phyloP scores from a whole-genome alignment of 169 alveolate species.

The Plasmodium chabaudi region DNA sequence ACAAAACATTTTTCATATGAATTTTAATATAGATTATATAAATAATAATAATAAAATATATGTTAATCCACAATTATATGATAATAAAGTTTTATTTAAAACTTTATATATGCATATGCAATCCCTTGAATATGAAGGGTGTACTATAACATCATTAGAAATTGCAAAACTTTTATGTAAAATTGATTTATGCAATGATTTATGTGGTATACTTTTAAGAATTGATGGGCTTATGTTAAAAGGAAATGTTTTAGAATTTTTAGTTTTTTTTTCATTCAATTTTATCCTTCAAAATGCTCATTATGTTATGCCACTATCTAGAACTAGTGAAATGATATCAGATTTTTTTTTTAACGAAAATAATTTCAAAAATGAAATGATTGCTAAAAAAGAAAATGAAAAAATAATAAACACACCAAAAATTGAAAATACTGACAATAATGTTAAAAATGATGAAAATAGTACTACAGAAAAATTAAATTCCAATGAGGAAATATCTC shows the following conservation, averaged over 20 bases:
- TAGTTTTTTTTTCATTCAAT: slow-evolving; percentile 44
- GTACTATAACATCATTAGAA: slow-evolving; percentile 45
- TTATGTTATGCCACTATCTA: slow-evolving; percentile 14
- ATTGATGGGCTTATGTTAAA: slow-evolving; percentile 36
- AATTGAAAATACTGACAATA: not conserved
- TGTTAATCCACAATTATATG: slow-evolving; percentile 38
- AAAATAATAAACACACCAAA: too few species aligned
- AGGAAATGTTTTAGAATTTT: slow-evolving; percentile 33
- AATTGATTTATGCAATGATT: slow-evolving; percentile 14
- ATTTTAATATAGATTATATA: slow-evolving; percentile 21
- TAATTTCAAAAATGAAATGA: not conserved
- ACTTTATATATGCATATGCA: slow-evolving; percentile 55
- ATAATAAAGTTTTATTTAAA: slow-evolving; percentile 37
- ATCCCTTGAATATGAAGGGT: slow-evolving; percentile 53
- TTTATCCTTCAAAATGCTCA: slow-evolving; percentile 48
- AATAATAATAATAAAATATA: slow-evolving; percentile 9
- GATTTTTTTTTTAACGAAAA: not conserved
- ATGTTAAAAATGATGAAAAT: not conserved
- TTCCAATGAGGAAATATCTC: not conserved
- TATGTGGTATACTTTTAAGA: slow-evolving; percentile 43
- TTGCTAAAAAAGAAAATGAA: not conserved
- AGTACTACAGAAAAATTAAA: too few species aligned
- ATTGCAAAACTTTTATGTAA: slow-evolving; percentile 42
- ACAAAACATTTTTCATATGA: slow-evolving; percentile 50
- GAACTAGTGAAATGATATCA: not conserved